Conservation (phyloP, 495 filamentous ascomycete genomes). For the Neurospora tetraspora region DNA sequence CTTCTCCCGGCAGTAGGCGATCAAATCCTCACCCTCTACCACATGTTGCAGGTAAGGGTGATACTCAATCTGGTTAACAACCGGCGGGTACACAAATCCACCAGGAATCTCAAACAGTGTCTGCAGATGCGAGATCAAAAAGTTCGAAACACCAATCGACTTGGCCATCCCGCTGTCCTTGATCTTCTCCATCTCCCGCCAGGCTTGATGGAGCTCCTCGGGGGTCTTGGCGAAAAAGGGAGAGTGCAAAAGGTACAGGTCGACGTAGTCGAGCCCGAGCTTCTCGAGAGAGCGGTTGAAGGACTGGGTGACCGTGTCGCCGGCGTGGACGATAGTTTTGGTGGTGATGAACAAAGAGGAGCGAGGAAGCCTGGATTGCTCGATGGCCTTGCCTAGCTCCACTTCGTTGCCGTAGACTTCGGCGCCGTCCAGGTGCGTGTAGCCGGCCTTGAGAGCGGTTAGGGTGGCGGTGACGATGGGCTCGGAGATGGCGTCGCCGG, state of each 20-base stretch:
- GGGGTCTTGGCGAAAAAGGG: slow-evolving; percentile 60
- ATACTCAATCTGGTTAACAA: slow-evolving; percentile 81
- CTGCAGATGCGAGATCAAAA: slow-evolving; percentile 56
- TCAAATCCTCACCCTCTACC: slow-evolving; percentile 28
- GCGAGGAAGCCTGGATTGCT: slow-evolving; percentile 53
- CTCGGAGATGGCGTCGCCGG: slow-evolving; percentile 30
- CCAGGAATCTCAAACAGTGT: slow-evolving; percentile 32
- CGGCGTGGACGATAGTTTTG: slow-evolving; percentile 50
- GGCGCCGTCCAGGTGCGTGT: slow-evolving; percentile 69
- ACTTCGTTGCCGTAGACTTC: slow-evolving; percentile 75
- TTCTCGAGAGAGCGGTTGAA: slow-evolving; percentile 64
- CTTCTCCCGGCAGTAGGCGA: slow-evolving; percentile 55
- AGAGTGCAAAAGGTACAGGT: slow-evolving; percentile 74
- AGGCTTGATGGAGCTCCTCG: slow-evolving; percentile 55
- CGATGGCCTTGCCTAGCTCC: slow-evolving; percentile 67
- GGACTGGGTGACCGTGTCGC: slow-evolving; percentile 49
- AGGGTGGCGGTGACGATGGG: slow-evolving; percentile 50
- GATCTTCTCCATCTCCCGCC: slow-evolving; percentile 70
- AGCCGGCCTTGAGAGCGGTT: slow-evolving; percentile 59
- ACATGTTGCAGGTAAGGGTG: slow-evolving; percentile 79
- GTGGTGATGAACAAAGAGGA: slow-evolving; percentile 68
- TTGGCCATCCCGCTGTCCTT: slow-evolving; percentile 59
- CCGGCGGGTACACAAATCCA: slow-evolving; percentile 41
- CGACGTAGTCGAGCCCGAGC: slow-evolving; percentile 69
- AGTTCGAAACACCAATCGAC: slow-evolving; percentile 83